phyloP scores from a whole-genome alignment of 345 rosid genomes.

The Syzygium aqueum region DNA sequence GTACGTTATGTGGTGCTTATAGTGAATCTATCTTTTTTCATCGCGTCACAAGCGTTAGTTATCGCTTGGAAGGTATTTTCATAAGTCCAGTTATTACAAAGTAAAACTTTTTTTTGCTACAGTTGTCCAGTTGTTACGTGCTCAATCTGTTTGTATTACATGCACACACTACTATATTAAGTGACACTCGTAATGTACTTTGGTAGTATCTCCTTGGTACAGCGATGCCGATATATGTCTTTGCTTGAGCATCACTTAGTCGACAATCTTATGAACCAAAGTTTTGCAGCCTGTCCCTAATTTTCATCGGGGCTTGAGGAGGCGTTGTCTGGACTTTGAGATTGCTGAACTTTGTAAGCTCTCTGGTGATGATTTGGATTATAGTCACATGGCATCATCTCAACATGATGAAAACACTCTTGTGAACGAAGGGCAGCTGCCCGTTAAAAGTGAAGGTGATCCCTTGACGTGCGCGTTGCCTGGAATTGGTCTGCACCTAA shows the following conservation, averaged over 20 bases:
- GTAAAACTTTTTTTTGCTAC: not conserved
- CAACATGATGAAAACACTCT: conserved; percentile 14
- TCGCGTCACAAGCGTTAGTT: not conserved
- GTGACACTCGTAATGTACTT: not conserved
- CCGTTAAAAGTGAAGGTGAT: conserved; percentile 23
- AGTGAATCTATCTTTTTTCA: not conserved
- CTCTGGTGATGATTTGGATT: conserved; percentile 15
- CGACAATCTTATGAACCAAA: not conserved
- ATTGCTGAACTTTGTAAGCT: conserved; percentile 43
- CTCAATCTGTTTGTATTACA: not conserved
- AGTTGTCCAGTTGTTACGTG: not conserved
- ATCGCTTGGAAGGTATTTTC: not conserved
- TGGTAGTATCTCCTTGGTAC: not conserved
- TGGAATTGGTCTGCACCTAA: conserved; percentile 84
- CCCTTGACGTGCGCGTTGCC: conserved; percentile 47
- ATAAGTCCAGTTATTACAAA: not conserved
- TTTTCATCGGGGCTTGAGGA: conserved; percentile 71
- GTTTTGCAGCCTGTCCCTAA: conserved; percentile 36
- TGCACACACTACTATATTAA: not conserved
- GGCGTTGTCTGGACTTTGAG: conserved; percentile 91
- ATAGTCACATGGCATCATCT: conserved; percentile 8
- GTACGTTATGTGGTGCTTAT: not conserved
- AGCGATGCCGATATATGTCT: not conserved
- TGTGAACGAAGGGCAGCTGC: conserved; percentile 21
- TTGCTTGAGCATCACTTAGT: not conserved